Conservation (phyloP, 2,329 filamentous ascomycete species). For the Drechslera avenae region DNA sequence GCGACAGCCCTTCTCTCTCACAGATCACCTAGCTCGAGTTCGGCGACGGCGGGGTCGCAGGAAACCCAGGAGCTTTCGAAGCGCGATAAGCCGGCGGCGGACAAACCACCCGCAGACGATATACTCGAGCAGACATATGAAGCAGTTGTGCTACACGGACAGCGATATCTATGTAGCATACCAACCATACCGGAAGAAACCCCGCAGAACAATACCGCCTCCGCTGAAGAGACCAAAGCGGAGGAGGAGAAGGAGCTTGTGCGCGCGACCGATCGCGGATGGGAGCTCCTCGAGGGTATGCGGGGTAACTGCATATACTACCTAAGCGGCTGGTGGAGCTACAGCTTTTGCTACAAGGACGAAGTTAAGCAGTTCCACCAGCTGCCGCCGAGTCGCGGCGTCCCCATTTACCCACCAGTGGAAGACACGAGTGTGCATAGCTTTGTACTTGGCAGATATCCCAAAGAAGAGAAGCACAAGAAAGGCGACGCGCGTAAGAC, state of each 20-base stretch:
- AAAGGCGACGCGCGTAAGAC: slow-evolving; percentile 35
- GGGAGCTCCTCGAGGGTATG: slow-evolving; percentile 78
- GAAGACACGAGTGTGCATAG: slow-evolving; percentile 77
- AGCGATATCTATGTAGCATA: slow-evolving; percentile 82
- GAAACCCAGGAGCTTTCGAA: slow-evolving; percentile 46
- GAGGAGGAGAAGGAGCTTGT: slow-evolving; percentile 81
- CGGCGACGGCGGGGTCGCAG: slow-evolving; percentile 36
- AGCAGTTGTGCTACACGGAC: slow-evolving; percentile 71
- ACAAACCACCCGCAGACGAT: slow-evolving; percentile 21
- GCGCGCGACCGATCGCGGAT: slow-evolving; percentile 76
- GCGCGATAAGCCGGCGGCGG: slow-evolving; percentile 27
- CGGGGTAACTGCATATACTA: slow-evolving; percentile 82
- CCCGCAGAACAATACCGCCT: slow-evolving; percentile 64
- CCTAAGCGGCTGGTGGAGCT: slow-evolving; percentile 92
- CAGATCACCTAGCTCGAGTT: slow-evolving; percentile 33
- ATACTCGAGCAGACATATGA: slow-evolving; percentile 64
- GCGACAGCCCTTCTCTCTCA: slow-evolving; percentile 64
- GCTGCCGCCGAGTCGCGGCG: slow-evolving; percentile 70
- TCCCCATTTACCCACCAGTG: slow-evolving; percentile 70
- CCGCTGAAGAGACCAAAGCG: slow-evolving; percentile 68
- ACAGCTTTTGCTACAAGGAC: slow-evolving; percentile 89
- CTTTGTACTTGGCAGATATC: slow-evolving; percentile 74
- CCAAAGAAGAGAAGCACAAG: slow-evolving; percentile 26
- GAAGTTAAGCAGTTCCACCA: slow-evolving; percentile 92
- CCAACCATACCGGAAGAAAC: slow-evolving; percentile 67